phyloP scores from a whole-genome alignment of 2,329 filamentous ascomycete species.

The Pochonia chlamydosporia region DNA sequence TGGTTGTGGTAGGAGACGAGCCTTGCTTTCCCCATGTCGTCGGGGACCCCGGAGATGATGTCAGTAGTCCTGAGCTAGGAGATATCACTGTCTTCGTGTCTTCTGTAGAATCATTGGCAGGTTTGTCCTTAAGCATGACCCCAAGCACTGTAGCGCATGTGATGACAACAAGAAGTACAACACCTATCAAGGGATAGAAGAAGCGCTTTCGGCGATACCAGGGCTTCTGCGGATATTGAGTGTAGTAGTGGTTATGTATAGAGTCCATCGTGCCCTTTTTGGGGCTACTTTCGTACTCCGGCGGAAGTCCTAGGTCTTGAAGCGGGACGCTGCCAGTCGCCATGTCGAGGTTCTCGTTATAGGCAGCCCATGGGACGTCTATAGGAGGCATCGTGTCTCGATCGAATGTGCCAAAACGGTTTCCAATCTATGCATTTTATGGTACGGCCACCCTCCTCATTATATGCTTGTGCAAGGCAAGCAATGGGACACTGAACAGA shows the following conservation, averaged over 20 bases:
- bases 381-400: neutral
- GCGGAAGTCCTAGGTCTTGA: neutral
- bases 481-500: neutral
- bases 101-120: conserved; percentile 1
- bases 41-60: neutral
- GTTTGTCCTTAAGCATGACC: conserved; percentile 12
- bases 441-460: too few species aligned
- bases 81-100: neutral
- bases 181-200: conserved; percentile 7
- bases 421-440: neutral
- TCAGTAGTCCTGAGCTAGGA: neutral
- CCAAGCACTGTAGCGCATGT: conserved; percentile 8
- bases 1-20: neutral
- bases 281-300: conserved; percentile 1
- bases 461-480: conserved; percentile 2
- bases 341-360: neutral
- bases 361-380: conserved; percentile 3
- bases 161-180: conserved; percentile 7
- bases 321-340: neutral
- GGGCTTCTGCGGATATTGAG: neutral
- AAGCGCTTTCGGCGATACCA: conserved; percentile 13
- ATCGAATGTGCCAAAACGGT: neutral
- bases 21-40: neutral
- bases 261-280: neutral
- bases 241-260: conserved; percentile 15